Evolutionary conservation across 2,329 filamentous ascomycete species (phyloP).

Genomic region (Paramyrothecium roridum): DNA sequence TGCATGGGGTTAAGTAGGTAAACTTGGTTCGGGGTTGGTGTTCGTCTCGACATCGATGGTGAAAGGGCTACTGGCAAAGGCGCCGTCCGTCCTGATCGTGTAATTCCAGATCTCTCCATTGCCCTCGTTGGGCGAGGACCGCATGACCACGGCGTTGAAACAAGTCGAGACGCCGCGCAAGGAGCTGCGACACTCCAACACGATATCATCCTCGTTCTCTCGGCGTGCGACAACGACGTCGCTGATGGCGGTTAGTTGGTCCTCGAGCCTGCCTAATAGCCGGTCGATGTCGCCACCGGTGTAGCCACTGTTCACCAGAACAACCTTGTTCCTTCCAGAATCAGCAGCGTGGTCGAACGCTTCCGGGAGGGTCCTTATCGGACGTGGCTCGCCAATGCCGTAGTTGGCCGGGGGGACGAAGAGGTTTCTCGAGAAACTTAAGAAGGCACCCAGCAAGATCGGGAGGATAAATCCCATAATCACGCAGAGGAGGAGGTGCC

Average conservation of each 20-base stretch:
- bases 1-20: slow-evolving; percentile 81
- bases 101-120: slow-evolving; percentile 75
- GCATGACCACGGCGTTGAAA: slow-evolving; percentile 72
- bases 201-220: slow-evolving; percentile 53
- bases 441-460: slow-evolving; percentile 54
- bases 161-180: slow-evolving; percentile 67
- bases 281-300: slow-evolving; percentile 67
- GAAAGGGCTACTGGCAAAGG: slow-evolving; percentile 52
- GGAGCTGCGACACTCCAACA: slow-evolving; percentile 59
- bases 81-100: slow-evolving; percentile 72
- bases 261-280: slow-evolving; percentile 63
- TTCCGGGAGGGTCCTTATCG: slow-evolving; percentile 61
- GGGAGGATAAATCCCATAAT: slow-evolving; percentile 60
- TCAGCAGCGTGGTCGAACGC: slow-evolving; percentile 56
- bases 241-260: slow-evolving; percentile 49
- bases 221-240: slow-evolving; percentile 54
- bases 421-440: slow-evolving; percentile 74
- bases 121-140: slow-evolving; percentile 72
- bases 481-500: slow-evolving; percentile 49
- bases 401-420: slow-evolving; percentile 75
- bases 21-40: slow-evolving; percentile 71
- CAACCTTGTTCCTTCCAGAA: slow-evolving; percentile 63
- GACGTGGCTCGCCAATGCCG: slow-evolving; percentile 63
- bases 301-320: slow-evolving; percentile 74
- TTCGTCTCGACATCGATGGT: slow-evolving; percentile 62